These are phyloP conservation scores for Phylloporus rhodoxanthus DNA, from an alignment of 768 basidiomycete species.

Conservation along the genomic window DNA sequence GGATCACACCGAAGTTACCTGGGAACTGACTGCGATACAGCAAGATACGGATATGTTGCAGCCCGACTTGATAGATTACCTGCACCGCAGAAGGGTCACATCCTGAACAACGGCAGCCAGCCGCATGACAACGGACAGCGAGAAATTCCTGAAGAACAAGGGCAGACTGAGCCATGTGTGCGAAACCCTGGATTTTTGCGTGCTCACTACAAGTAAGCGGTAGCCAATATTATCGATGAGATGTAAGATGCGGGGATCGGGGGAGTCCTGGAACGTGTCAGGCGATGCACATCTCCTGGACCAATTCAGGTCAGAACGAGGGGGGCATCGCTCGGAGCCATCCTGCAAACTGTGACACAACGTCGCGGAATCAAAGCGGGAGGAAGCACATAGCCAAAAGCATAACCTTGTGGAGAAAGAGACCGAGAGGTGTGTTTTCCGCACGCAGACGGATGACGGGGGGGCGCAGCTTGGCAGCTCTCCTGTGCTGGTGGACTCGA, in stretches of 20 bases:
- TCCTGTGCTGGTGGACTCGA: slow-evolving; percentile 1
- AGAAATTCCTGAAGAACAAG: neutral
- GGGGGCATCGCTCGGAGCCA: slow-evolving; percentile 7
- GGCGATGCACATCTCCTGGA: neutral
- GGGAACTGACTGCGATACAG: slow-evolving; percentile 12
- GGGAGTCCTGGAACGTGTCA: neutral
- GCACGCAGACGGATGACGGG: neutral
- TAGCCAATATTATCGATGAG: slow-evolving; percentile 2
- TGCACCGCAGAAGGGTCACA: neutral
- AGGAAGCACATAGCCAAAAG: neutral
- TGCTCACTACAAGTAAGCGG: neutral
- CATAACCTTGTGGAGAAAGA: neutral
- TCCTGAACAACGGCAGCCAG: neutral
- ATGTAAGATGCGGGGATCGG: neutral
- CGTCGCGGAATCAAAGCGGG: neutral
- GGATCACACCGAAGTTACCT: slow-evolving; percentile 4
- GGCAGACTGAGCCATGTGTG: neutral
- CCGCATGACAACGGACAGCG: neutral
- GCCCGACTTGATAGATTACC: neutral
- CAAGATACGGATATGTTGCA: slow-evolving; percentile 3
- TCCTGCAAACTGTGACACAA: neutral
- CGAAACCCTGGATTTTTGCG: neutral
- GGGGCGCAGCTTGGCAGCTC: neutral
- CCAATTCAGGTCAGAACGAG: neutral
- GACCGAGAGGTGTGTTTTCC: neutral